These are phyloP conservation scores for Aspergillus hiratsukae DNA, from an alignment of 2,329 filamentous ascomycete species.

Conservation along the genomic window DNA sequence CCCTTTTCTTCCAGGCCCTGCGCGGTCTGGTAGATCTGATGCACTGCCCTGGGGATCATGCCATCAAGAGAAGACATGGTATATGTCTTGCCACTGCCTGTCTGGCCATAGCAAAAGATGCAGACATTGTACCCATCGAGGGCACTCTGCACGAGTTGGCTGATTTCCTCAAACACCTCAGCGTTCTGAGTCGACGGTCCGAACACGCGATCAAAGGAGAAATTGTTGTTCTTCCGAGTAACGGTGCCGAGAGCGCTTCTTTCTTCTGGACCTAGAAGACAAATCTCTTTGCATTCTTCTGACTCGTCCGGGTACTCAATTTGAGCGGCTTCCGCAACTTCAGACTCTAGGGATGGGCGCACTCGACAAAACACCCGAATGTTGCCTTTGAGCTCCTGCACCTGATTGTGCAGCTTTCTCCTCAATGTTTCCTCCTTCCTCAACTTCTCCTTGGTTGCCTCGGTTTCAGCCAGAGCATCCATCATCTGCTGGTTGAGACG, in stretches of 20 bases:
- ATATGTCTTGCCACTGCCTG: conserved; percentile 91
- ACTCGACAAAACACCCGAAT: conserved; percentile 98
- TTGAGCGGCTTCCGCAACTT: conserved; percentile 62
- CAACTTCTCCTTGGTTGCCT: conserved; percentile 72
- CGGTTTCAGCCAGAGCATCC: conserved; percentile 66
- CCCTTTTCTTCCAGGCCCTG: conserved; percentile 80
- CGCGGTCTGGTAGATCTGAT: conserved; percentile 89
- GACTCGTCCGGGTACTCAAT: conserved; percentile 75
- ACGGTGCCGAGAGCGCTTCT: conserved; percentile 73
- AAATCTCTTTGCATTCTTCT: conserved; percentile 82
- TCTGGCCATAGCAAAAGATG: conserved; percentile 98
- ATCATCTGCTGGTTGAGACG: conserved; percentile 75
- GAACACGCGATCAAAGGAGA: conserved; percentile 93
- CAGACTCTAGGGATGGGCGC: conserved; percentile 63
- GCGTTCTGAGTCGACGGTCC: conserved; percentile 70
- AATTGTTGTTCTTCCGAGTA: conserved; percentile 73
- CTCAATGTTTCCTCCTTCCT: conserved; percentile 87
- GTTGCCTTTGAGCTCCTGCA: conserved; percentile 96
- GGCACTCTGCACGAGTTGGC: conserved; percentile 91
- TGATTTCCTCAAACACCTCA: conserved; percentile 93
- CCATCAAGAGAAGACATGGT: conserved; percentile 91
- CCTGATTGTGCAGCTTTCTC: conserved; percentile 91
- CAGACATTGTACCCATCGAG: conserved; percentile 98
- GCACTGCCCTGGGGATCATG: conserved; percentile 90
- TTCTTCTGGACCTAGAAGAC: conserved; percentile 77